phyloP scores from a whole-genome alignment of 768 basidiomycete genomes.

The Rhodocollybia butyracea region DNA sequence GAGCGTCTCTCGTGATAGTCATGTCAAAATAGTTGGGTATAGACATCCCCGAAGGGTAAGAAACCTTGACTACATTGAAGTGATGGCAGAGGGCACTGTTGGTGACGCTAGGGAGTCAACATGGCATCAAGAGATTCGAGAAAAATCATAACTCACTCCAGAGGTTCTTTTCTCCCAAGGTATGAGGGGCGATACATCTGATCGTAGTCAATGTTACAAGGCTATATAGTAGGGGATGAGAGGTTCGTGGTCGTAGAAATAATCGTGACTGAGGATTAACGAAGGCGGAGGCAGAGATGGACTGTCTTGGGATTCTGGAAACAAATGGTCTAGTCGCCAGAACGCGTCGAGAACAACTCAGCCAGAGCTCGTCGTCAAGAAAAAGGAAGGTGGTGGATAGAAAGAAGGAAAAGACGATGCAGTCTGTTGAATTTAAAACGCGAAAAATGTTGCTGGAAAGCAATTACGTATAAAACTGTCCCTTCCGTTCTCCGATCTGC shows the following conservation, averaged over 20 bases:
- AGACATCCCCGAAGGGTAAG: constrained; percentile 5
- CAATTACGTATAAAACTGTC: too few relatives aligned
- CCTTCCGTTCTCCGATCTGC: too few relatives aligned
- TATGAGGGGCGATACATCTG: constrained; percentile 31
- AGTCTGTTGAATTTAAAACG: not conserved
- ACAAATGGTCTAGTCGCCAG: not conserved
- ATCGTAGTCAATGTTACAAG: not conserved
- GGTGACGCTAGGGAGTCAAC: not conserved
- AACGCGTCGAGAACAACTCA: not conserved
- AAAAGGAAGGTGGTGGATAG: not conserved
- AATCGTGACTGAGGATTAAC: not conserved
- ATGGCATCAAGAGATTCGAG: not conserved
- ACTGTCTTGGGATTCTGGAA: not conserved
- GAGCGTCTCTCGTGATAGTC: constrained; percentile 40
- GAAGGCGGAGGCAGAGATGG: not conserved
- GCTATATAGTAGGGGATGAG: not conserved
- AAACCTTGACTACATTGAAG: constrained; percentile 33
- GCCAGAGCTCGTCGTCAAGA: constrained; percentile 1
- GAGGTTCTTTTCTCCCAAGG: constrained; percentile 27
- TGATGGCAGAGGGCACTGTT: constrained; percentile 42
- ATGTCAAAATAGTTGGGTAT: constrained; percentile 47
- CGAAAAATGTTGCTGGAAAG: too few relatives aligned
- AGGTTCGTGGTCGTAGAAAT: constrained; percentile 8
- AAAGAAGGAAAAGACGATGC: not conserved
- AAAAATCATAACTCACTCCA: constrained; percentile 26